A percentile compares a stretch with the other conserved stretches of the same genome.
These are phyloP conservation scores for Amphicarpaea edgeworthii DNA, from an alignment of 306 rosid genomes.

Conservation along the genomic window DNA sequence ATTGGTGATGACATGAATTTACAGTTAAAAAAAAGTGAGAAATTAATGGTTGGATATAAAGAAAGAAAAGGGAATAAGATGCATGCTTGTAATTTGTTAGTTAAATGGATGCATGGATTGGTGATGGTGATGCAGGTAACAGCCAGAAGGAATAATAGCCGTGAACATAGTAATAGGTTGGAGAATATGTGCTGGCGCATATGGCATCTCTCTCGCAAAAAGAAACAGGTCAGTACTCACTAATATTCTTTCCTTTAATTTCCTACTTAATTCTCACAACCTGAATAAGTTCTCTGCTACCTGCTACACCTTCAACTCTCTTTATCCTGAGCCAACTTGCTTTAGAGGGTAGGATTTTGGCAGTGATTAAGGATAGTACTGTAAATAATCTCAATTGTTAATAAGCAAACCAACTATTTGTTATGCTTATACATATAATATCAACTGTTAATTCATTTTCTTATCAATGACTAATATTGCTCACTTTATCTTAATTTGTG, in stretches of 20 bases:
- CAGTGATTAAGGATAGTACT: no score
- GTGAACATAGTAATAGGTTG: slow-evolving; percentile 69
- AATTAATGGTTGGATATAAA: not conserved
- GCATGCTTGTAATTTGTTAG: not conserved
- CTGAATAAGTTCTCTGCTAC: not conserved
- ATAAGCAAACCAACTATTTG: no score
- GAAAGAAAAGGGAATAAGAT: not conserved
- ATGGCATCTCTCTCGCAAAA: slow-evolving; percentile 86
- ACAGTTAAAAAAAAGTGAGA: not conserved
- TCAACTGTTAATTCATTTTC: no score
- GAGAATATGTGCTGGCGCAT: slow-evolving; percentile 94
- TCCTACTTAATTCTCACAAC: not conserved
- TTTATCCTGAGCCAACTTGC: no score
- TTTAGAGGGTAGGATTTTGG: no score
- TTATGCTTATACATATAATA: no score
- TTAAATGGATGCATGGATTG: slow-evolving; percentile 10
- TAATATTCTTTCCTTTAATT: no score
- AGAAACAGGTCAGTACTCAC: slow-evolving; percentile 73
- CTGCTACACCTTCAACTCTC: no score
- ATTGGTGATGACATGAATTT: not conserved
- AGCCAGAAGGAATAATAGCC: slow-evolving; percentile 71
- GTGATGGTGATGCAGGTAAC: slow-evolving; percentile 46
- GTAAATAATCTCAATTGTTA: no score
- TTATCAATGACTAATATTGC: no score
- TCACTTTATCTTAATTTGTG: no score